Conservation (phyloP, 2,329 filamentous ascomycete genomes). For the Myriangium duriaei region DNA sequence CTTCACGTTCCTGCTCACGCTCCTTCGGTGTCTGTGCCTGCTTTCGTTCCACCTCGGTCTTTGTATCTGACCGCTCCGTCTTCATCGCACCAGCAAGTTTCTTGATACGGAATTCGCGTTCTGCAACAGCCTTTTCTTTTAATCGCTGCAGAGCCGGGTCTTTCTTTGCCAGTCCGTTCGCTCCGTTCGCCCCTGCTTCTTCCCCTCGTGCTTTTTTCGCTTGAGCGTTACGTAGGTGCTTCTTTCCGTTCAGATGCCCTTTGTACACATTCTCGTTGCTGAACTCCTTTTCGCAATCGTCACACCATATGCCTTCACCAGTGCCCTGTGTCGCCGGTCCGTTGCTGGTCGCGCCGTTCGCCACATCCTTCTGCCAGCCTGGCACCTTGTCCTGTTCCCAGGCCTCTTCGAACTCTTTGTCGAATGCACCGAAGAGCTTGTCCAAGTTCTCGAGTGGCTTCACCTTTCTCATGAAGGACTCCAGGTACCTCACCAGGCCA, state of each 20-base stretch:
- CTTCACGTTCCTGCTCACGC: slow-evolving; percentile 84
- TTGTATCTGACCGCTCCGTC: slow-evolving; percentile 76
- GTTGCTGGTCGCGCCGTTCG: slow-evolving; percentile 16
- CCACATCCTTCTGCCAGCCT: slow-evolving; percentile 52
- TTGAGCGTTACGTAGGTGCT: slow-evolving; percentile 76
- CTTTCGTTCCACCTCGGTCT: slow-evolving; percentile 88
- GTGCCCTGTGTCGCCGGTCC: slow-evolving; percentile 39
- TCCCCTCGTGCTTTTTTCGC: slow-evolving; percentile 36
- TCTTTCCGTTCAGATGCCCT: slow-evolving; percentile 76
- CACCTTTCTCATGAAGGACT: slow-evolving; percentile 74
- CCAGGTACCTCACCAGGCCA: slow-evolving; percentile 68
- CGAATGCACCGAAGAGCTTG: slow-evolving; percentile 61
- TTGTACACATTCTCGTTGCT: slow-evolving; percentile 93
- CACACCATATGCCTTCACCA: slow-evolving; percentile 70
- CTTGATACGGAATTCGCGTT: slow-evolving; percentile 73
- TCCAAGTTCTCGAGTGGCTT: slow-evolving; percentile 77
- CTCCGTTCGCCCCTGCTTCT: slow-evolving; percentile 16
- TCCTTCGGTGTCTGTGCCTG: slow-evolving; percentile 97
- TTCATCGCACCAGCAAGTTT: slow-evolving; percentile 72
- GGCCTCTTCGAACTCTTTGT: slow-evolving; percentile 68
- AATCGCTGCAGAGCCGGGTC: slow-evolving; percentile 33
- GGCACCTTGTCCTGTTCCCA: slow-evolving; percentile 72
- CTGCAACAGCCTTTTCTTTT: slow-evolving; percentile 83
- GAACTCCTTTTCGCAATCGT: slow-evolving; percentile 88
- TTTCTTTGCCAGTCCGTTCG: slow-evolving; percentile 11